A percentile compares a stretch with the other conserved stretches of the same genome.
phyloP scores from a whole-genome alignment of 805 yeast species.

The Yarrowia osloensis region DNA sequence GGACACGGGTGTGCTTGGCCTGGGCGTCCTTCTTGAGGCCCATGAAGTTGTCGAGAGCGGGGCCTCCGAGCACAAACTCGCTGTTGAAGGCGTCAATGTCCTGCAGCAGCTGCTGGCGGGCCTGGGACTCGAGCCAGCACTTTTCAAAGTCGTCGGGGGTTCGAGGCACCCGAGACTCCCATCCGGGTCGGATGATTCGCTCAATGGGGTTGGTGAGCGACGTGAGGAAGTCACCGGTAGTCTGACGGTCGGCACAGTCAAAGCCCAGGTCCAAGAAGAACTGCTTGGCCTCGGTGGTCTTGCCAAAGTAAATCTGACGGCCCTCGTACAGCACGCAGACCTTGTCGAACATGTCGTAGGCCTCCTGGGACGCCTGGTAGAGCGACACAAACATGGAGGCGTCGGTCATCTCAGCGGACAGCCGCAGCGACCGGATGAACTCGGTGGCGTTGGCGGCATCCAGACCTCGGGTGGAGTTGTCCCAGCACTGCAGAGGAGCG shows the following conservation, averaged over 20 bases:
- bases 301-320: conserved; percentile 51
- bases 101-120: conserved; percentile 45
- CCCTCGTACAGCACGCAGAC: conserved; percentile 1
- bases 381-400: conserved; percentile 8
- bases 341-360: conserved; percentile 14
- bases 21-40: conserved; percentile 41
- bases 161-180: conserved; percentile 52
- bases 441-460: conserved; percentile 16
- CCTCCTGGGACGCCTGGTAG: conserved; percentile 14
- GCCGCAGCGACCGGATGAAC: conserved; percentile 6
- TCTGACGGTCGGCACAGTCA: conserved; percentile 57
- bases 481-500: conserved; percentile 14
- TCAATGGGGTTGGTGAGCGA: conserved; percentile 57
- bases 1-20: conserved; percentile 40
- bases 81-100: conserved; percentile 48
- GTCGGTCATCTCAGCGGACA: conserved; percentile 12
- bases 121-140: conserved; percentile 52
- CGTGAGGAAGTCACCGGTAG: conserved; percentile 61
- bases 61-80: conserved; percentile 37
- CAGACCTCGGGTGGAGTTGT: conserved; percentile 9
- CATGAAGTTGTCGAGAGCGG: conserved; percentile 37
- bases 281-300: conserved; percentile 51
- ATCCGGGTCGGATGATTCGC: conserved; percentile 49
- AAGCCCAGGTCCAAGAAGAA: conserved; percentile 59
- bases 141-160: conserved; percentile 55